Percentiles rank a stretch among this genome's conserved stretches.
These are phyloP conservation scores for Clarireedia sp. DNA, from an alignment of 2,329 filamentous ascomycete species.

Conservation along the genomic window DNA sequence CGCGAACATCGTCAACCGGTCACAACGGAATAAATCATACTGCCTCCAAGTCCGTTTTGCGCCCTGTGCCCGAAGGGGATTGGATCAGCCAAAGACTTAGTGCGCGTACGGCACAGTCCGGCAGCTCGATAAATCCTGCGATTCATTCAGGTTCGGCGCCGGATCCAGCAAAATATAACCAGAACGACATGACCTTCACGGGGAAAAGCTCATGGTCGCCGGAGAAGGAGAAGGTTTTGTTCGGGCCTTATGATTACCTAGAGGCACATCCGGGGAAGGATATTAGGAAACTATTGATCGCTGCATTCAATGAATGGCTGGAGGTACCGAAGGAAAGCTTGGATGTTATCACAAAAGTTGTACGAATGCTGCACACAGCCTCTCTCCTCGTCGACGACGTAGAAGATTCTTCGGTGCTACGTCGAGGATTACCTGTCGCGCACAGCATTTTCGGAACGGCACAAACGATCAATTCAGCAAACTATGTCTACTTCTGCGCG, in stretches of 20 bases:
- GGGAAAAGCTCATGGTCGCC: slow-evolving; percentile 47
- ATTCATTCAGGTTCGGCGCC: slow-evolving; percentile 15
- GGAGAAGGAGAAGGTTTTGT: slow-evolving; percentile 69
- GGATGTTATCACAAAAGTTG: slow-evolving; percentile 67
- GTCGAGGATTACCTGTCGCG: slow-evolving; percentile 72
- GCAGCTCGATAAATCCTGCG: slow-evolving; percentile 19
- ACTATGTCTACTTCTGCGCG: slow-evolving; percentile 80
- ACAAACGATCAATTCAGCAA: slow-evolving; percentile 85
- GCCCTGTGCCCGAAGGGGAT: slow-evolving; percentile 51
- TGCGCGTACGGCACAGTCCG: slow-evolving; percentile 12
- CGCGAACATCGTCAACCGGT: slow-evolving; percentile 62
- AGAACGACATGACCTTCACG: slow-evolving; percentile 27
- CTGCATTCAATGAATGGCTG: slow-evolving; percentile 74
- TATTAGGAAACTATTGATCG: slow-evolving; percentile 71
- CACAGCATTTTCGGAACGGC: slow-evolving; percentile 79
- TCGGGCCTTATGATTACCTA: slow-evolving; percentile 75
- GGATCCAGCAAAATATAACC: slow-evolving; percentile 23
- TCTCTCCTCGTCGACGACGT: slow-evolving; percentile 82
- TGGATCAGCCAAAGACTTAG: slow-evolving; percentile 44
- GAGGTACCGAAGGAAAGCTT: slow-evolving; percentile 64
- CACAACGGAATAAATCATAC: slow-evolving; percentile 30
- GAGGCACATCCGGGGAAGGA: slow-evolving; percentile 75
- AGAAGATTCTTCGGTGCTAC: slow-evolving; percentile 69
- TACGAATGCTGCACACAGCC: slow-evolving; percentile 80
- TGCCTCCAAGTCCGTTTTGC: slow-evolving; percentile 34